Base-by-base conservation (phyloP, 345 rosid genomes). In the Gossypium arboreum region DNA sequence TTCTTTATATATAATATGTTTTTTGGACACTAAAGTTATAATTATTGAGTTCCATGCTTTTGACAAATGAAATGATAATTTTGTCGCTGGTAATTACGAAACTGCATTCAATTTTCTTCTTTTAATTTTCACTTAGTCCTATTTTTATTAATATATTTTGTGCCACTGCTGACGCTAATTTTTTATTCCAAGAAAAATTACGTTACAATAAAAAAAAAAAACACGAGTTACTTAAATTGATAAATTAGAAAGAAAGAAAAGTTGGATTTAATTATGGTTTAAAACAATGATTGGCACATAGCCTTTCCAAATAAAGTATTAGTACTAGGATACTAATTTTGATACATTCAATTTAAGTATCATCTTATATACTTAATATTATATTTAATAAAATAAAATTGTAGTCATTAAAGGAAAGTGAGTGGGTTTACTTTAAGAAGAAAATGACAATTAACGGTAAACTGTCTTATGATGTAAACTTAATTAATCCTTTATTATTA, bases 391-490 rank as follows among this genome's bases (percentile, higher is more conserved):
- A 29, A 29, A 29, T 29, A 29, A 29, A 3, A 29, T 29, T 27
- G 29, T 27, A 27, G 34, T 27, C 34, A 27, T 29, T 56, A n/a
- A 34, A 25, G 27, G 74, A 39, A 57, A 17, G 43, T 44, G 34
- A 60, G 3, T 60, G 64, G 66, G 9, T 44, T 57, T 60, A 54
- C 77, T 69, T 66, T n/a, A 18, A 65, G 15, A 51, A 58, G 81
- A 85, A 66, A 67, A 24, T 78, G 86, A 85, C 84, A 80, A 85
- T 68, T 83, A 85, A 83, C 88, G 82, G 86, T 83, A 81, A 85
- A 85, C 88, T 16, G 86, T 69, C 81, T 17, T 34, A 62, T 0
- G 8, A 67, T 59, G 67, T 22, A 24, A 74, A 68, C 25, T 22
- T 50, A 66, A 43, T 75, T 64, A 34, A 39, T n/a, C 50, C 12